Percentiles rank a stretch among this genome's conserved stretches.
These are phyloP conservation scores for Yamadazyma songkhlaensis DNA, from an alignment of 1,139 yeast species.

Conservation along the genomic window DNA sequence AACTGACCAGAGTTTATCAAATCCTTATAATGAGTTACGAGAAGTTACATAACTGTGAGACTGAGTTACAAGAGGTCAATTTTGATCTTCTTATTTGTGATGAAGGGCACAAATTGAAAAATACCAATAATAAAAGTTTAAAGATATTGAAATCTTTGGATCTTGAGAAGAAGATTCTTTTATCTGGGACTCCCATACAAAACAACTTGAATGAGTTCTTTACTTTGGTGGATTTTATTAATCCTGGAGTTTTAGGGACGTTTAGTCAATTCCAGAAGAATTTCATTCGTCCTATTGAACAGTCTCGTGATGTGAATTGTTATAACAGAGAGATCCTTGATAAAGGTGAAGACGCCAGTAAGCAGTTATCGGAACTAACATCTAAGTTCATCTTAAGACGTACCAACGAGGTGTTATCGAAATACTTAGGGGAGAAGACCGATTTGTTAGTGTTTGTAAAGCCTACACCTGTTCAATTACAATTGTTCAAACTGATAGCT, in stretches of 20 bases:
- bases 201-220: conserved; percentile 84
- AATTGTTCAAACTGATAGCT: conserved; percentile 52
- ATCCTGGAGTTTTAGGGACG: conserved; percentile 77
- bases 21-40: conserved; percentile 88
- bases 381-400: conserved; percentile 71
- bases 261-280: conserved; percentile 61
- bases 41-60: conserved; percentile 57
- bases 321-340: conserved; percentile 45
- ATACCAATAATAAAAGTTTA: conserved; percentile 64
- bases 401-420: conserved; percentile 60
- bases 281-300: conserved; percentile 68
- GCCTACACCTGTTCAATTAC: conserved; percentile 64
- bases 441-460: conserved; percentile 78
- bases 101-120: conserved; percentile 90
- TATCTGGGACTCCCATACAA: conserved; percentile 95
- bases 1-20: conserved; percentile 70
- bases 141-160: conserved; percentile 57
- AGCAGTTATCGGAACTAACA: conserved; percentile 61
- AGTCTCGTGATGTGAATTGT: conserved; percentile 74
- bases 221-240: conserved; percentile 76
- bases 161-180: conserved; percentile 55
- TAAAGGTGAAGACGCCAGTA: conserved; percentile 60
- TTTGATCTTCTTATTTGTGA: conserved; percentile 87
- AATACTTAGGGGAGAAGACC: conserved; percentile 71
- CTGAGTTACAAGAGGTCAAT: conserved; percentile 47